phyloP scores from a whole-genome alignment of 1,284 basidiomycete species.

The Lignosus rhinocerotis region DNA sequence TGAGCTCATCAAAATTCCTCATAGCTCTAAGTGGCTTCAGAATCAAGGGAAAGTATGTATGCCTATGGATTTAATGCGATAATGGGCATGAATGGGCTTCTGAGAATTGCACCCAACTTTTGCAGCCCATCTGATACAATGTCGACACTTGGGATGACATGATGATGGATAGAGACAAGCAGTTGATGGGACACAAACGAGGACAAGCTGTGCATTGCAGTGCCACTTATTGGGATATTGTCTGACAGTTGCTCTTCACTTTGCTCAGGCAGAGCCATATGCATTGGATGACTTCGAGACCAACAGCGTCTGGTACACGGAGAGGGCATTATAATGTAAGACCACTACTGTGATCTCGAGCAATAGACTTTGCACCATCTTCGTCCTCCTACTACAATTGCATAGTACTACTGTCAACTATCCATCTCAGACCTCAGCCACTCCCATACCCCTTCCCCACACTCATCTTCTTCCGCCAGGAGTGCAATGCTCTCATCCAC shows the following conservation, averaged over 20 bases:
- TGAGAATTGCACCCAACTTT: not conserved
- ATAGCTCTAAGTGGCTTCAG: slow-evolving; percentile 64
- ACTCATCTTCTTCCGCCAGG: slow-evolving; percentile 18
- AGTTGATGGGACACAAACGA: slow-evolving; percentile 84
- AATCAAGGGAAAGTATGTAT: slow-evolving; percentile 84
- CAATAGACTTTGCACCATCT: slow-evolving; percentile 3
- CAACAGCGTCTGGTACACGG: slow-evolving; percentile 78
- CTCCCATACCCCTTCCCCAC: slow-evolving; percentile 36
- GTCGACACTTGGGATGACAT: slow-evolving; percentile 90
- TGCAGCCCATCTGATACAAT: slow-evolving; percentile 79
- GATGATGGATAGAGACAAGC: slow-evolving; percentile 91
- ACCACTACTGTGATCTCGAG: not conserved
- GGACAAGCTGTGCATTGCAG: slow-evolving; percentile 75
- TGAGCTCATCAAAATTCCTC: slow-evolving; percentile 42
- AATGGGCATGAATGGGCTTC: not conserved
- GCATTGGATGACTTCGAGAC: slow-evolving; percentile 78
- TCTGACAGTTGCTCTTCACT: slow-evolving; percentile 1
- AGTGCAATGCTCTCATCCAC: slow-evolving; percentile 33
- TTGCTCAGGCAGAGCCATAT: slow-evolving; percentile 62
- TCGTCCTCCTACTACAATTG: not conserved
- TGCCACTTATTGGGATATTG: not conserved
- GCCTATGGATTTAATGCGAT: not conserved
- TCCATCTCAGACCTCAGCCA: slow-evolving; percentile 44
- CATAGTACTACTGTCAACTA: slow-evolving; percentile 19
- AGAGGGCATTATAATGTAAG: slow-evolving; percentile 32